Evolutionary conservation across 805 yeast genomes (phyloP), one percentile per base, ranked within the genome.

Genomic region (Candida taoyuanica): DNA sequence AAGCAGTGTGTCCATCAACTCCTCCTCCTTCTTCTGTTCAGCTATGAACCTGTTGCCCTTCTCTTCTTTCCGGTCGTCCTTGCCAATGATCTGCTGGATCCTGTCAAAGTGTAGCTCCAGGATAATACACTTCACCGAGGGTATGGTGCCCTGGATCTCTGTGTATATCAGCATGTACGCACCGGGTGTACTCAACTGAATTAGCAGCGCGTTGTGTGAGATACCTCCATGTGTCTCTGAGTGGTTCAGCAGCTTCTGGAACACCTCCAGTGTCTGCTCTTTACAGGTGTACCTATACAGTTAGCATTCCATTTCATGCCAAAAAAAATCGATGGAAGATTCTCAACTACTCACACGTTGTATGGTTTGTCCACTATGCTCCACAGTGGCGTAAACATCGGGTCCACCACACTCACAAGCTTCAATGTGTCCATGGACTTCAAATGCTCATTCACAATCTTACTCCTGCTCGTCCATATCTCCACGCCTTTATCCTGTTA

Each of bases 321-420:
- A n/a, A n/a, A n/a, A n/a, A n/a, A n/a, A n/a, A n/a, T n/a, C n/a
- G n/a, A n/a, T n/a, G n/a, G n/a, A n/a, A n/a, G n/a, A n/a, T n/a
- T n/a, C n/a, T n/a, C n/a, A n/a, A n/a, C n/a, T 17, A 51, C 55
- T 44, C 23, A 53, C 56, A 55, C 52, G 19, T 44, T 42, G 27
- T 55, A 53, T 7, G 58, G 55, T 32, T 53, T 52, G 21, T 53
- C 58, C 5, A 53, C 41, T 3, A 55, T 50, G 15, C 55, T 31
- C 59, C 59, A 55, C 0, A 53, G 18, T 1, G 59, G 59, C 5
- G 56, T 49, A 19, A 23, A 46, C 1, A 30, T 15, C 1, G 55
- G 50, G 25, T 53, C 37, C 20, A 55, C 53, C 11, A 55, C 19
- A 0, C 42, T 36, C 8, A 49, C 46, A 16, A 49, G 44, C 18